phyloP scores from a whole-genome alignment of 78 protist species.

The Chrysochromulina tobinii region DNA sequence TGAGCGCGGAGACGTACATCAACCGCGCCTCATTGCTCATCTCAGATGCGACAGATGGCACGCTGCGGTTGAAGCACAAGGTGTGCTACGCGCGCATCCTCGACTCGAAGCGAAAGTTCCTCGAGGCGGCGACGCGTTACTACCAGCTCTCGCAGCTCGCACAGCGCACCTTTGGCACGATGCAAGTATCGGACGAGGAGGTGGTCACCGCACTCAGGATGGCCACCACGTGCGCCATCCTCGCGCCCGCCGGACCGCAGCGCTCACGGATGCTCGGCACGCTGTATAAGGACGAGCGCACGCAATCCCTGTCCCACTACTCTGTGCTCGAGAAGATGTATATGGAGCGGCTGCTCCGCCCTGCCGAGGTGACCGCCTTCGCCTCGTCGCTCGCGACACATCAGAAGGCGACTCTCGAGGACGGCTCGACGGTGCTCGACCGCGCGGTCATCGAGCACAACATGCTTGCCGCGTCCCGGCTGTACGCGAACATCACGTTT shows the following conservation, averaged over 20 bases:
- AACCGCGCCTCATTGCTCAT: conserved; percentile 67
- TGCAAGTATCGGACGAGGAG: background rate
- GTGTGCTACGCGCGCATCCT: conserved; percentile 50
- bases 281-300: conserved; percentile 89
- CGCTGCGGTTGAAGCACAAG: conserved; percentile 14
- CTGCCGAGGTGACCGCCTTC: conserved; percentile 70
- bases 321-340: conserved; percentile 73
- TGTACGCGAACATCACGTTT: conserved; percentile 85
- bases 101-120: conserved; percentile 36
- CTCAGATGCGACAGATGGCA: background rate
- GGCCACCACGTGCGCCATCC: conserved; percentile 84
- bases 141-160: background rate
- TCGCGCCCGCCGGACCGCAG: conserved; percentile 90
- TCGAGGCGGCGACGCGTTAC: conserved; percentile 20
- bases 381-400: conserved; percentile 65
- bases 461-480: conserved; percentile 71
- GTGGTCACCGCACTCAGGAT: conserved; percentile 30
- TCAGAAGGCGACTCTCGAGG: conserved; percentile 72
- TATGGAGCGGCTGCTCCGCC: conserved; percentile 74
- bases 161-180: background rate
- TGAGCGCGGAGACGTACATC: conserved; percentile 73
- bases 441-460: conserved; percentile 91
- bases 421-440: conserved; percentile 78
- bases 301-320: conserved; percentile 37
- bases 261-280: conserved; percentile 88